Evolutionary conservation across 2,329 filamentous ascomycete species (phyloP), one percentile per base, ranked within the genome.

Genomic region (Paecilomyces fulvus): DNA sequence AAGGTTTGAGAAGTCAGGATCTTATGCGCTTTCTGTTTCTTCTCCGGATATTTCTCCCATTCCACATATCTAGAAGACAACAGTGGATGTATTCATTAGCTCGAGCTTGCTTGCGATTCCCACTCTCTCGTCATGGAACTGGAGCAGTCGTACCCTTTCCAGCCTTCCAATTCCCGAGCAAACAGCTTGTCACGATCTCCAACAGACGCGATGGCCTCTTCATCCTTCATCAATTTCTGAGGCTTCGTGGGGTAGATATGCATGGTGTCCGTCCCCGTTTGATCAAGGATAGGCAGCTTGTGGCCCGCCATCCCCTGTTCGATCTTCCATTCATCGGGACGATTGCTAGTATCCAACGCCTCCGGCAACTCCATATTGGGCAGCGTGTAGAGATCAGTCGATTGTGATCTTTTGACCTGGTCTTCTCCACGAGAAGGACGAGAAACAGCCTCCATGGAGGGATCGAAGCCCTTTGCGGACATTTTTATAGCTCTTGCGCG

Each of bases 31-130:
- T 79, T 73, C 25, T 75, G 77, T 63, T 86, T 86, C 69, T 87
- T 88, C 51, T 87, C 83, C 0, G 86, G 85, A 55, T 87, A 86
- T 11, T 82, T 78, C 65, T 88, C 85, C 85, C 85, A 88, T 63
- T 88, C 85, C 5, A 89, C 76, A 58, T 87, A 88, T 7, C 82
- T 70, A 46, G 21, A 9, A 28, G 14, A 7, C 28, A 23, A 52
- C 49, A 7, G 9, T 43, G 8, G 30, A 12, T 2, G n/a, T 5
- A 7, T 5, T 12, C 6, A 25, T 48, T 49, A 57, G 54, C 28
- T 37, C 10, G 23, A 11, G n/a, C n/a, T n/a, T 23, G 6, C 12
- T 23, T 28, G 20, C n/a, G 14, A 57, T 43, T 43, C 21, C 57
- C 20, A 59, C 51, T n/a, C 28, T 51, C n/a, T 23, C 21, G 33